Conservation (phyloP, 768 basidiomycete species). For the Lactifluus hygrophoroides region DNA sequence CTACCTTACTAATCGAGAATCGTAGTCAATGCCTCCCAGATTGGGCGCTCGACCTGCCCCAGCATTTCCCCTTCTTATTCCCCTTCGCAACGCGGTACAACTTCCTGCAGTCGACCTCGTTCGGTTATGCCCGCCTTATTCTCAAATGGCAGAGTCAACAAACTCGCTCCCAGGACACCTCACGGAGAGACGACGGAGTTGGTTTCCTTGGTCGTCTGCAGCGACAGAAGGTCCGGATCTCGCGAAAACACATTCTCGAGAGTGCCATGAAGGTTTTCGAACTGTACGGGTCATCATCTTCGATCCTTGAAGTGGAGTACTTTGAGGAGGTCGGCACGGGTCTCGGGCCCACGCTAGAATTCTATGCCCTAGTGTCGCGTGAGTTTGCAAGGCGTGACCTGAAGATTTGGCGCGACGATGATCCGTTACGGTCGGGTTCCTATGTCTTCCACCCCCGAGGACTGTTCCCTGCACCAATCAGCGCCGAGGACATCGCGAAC, state of each 20-base stretch:
- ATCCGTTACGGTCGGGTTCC: conserved; percentile 45
- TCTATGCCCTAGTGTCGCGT: conserved; percentile 93
- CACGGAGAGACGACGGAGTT: conserved; percentile 81
- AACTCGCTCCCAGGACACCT: conserved; percentile 64
- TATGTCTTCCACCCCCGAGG: conserved; percentile 84
- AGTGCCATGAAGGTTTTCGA: conserved; percentile 96
- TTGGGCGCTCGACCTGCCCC: conserved; percentile 93
- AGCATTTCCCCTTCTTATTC: conserved; percentile 97
- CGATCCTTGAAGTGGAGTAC: conserved; percentile 95
- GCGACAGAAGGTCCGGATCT: conserved; percentile 94
- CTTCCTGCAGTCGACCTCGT: conserved; percentile 95
- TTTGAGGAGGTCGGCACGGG: conserved; percentile 99
- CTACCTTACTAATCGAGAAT: background rate
- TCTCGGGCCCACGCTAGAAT: conserved; percentile 93
- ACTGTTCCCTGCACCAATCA: conserved; percentile 81
- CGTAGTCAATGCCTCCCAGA: conserved; percentile 88
- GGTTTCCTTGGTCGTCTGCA: conserved; percentile 88
- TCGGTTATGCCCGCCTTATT: conserved; percentile 93
- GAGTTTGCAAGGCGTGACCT: conserved; percentile 88
- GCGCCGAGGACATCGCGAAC: conserved; percentile 54
- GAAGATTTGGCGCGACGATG: conserved; percentile 88
- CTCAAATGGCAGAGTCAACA: conserved; percentile 92
- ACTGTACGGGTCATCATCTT: conserved; percentile 89
- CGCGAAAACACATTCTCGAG: conserved; percentile 88
- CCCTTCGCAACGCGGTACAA: conserved; percentile 96